These are phyloP conservation scores for Nemania serpens DNA, from an alignment of 2,329 filamentous ascomycete genomes.

Conservation along the genomic window DNA sequence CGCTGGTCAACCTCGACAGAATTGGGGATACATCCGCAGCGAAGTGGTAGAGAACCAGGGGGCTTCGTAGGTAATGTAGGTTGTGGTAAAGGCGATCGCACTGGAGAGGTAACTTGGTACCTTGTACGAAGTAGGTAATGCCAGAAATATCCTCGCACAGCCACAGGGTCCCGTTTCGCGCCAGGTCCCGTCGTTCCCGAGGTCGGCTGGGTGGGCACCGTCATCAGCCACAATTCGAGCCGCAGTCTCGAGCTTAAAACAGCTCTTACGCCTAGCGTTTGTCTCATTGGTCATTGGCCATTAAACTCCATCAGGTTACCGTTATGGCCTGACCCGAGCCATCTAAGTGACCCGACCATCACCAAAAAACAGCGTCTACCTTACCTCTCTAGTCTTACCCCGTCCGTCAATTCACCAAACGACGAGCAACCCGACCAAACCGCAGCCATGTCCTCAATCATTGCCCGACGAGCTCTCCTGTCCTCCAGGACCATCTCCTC, in stretches of 20 bases:
- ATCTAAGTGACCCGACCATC: neutral
- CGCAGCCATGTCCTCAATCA: slow-evolving; percentile 59
- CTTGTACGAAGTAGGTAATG: too few species aligned
- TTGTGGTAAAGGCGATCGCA: too few species aligned
- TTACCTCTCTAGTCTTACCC: neutral
- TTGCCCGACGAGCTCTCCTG: slow-evolving; percentile 54
- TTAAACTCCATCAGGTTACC: slow-evolving; percentile 16
- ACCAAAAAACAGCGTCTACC: neutral
- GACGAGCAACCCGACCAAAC: slow-evolving; percentile 24
- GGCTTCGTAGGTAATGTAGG: too few species aligned
- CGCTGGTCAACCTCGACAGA: slow-evolving; percentile 17
- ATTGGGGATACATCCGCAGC: neutral
- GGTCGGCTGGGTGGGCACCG: too few species aligned
- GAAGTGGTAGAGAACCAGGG: too few species aligned
- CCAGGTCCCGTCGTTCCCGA: too few species aligned
- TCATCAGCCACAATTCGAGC: neutral
- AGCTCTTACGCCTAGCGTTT: neutral
- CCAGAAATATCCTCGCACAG: too few species aligned
- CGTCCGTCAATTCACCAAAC: slow-evolving; percentile 15
- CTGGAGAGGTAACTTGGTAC: neutral
- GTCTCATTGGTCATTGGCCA: slow-evolving; percentile 27
- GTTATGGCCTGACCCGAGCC: slow-evolving; percentile 19
- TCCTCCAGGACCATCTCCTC: slow-evolving; percentile 29
- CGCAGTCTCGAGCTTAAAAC: neutral
- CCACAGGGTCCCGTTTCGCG: too few species aligned